Evolutionary conservation across 179 eudicot species (phyloP), one percentile per base, ranked within the genome.

Genomic region (Nepenthes alata): DNA sequence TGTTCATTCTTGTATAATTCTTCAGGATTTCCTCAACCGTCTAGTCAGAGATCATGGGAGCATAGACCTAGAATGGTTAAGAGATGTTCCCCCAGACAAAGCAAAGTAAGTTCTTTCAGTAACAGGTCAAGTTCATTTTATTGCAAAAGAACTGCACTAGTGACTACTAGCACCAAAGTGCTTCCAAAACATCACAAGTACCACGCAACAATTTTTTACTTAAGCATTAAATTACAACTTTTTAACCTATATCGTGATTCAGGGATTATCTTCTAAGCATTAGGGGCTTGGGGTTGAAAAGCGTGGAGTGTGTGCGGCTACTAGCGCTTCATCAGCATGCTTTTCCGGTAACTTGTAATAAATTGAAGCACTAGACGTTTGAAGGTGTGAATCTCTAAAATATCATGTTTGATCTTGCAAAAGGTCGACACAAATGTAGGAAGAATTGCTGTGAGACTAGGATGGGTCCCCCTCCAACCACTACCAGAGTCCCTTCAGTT

Each of bases 41-140:
- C 63, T 83, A 50, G 67, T 77, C 54, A 51, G 13, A 59, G 77
- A 77, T 36, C 83, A 80, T 16, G 82, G 84, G 57, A 82, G 78
- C 63, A 67, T 75, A 62, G 90, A 86, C 74, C 85, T 86, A 6
- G 88, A 84, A 80, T 88, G 89, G 96, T 55, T 84, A 48, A 78
- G 85, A 60, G 79, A 75, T 47, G 74, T 68, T 8, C 78, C 79
- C n/a, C 83, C 87, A 44, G 77, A 67, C 56, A 44, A 72, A 72
- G 83, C 81, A 52, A 80, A 77, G 89, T 83, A 78, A 76, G 87
- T 48, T 52, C 34, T 10, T 6, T 37, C 14, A 39, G n/a, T 37
- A 4, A 38, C 14, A 58, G 12, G 2, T 58, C 15, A 39, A 41
- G 11, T 56, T 53, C 45, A 41, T 41, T 41, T 41, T 7, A 41